Percentiles rank a stretch among this genome's conserved stretches.
Conservation (phyloP, 257 asterid genomes). For the Solanum clarkiae region DNA sequence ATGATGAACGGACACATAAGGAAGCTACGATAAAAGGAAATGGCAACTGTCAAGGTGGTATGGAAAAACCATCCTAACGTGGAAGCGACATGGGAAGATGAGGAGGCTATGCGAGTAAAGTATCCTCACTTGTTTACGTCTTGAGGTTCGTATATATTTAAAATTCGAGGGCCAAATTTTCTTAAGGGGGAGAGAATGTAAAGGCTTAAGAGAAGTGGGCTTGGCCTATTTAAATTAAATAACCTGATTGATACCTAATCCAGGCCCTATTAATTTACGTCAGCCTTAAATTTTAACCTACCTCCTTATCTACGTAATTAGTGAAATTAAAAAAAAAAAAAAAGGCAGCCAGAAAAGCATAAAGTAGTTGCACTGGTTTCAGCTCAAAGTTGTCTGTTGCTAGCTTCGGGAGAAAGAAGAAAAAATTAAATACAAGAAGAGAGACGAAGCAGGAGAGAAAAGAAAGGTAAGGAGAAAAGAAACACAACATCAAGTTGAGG, state of each 20-base stretch:
- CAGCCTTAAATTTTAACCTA: too few species aligned
- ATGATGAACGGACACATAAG: background rate
- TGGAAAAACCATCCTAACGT: background rate
- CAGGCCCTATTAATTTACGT: too few species aligned
- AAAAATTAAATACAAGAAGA: background rate
- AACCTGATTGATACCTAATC: background rate
- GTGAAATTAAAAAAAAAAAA: too few species aligned
- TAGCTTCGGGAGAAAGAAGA: background rate
- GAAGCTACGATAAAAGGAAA: too few species aligned
- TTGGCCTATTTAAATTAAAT: background rate
- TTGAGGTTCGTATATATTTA: background rate
- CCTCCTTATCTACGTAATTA: too few species aligned
- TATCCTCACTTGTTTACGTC: background rate
- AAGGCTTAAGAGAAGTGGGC: too few species aligned
- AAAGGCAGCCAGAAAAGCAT: too few species aligned
- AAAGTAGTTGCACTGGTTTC: too few species aligned
- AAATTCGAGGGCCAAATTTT: too few species aligned
- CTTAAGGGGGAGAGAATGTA: background rate
- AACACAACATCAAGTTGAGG: background rate
- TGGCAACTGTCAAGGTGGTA: background rate
- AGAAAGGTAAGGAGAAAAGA: background rate
- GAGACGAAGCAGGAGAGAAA: background rate
- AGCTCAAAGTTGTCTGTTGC: too few species aligned
- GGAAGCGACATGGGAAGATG: background rate
- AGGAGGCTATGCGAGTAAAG: background rate